Evolutionary conservation across 2,329 filamentous ascomycete species (phyloP).

Genomic region (Samsoniella hepiali): DNA sequence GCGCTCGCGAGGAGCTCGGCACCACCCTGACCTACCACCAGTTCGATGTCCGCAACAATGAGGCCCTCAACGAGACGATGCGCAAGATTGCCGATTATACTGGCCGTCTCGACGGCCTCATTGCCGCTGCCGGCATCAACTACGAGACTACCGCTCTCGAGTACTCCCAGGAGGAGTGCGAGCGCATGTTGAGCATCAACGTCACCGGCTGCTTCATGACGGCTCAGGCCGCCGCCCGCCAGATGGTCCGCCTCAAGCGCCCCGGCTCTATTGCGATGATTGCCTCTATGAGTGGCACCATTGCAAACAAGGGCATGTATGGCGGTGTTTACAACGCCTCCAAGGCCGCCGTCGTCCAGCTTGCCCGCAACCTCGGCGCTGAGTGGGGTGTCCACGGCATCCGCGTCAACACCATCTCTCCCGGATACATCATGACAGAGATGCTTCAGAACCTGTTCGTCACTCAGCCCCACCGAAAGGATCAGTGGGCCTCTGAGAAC

Average conservation of each 20-base stretch:
- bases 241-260: slow-evolving; percentile 60
- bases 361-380: slow-evolving; percentile 65
- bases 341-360: slow-evolving; percentile 71
- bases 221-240: slow-evolving; percentile 80
- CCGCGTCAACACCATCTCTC: slow-evolving; percentile 76
- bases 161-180: slow-evolving; percentile 70
- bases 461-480: slow-evolving; percentile 64
- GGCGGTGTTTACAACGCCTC: slow-evolving; percentile 71
- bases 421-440: slow-evolving; percentile 74
- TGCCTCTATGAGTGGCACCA: slow-evolving; percentile 66
- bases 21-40: slow-evolving; percentile 70
- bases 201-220: slow-evolving; percentile 84
- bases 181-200: slow-evolving; percentile 80
- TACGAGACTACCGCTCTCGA: slow-evolving; percentile 81
- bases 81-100: slow-evolving; percentile 65
- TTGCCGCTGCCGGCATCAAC: slow-evolving; percentile 69
- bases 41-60: slow-evolving; percentile 74
- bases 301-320: slow-evolving; percentile 60
- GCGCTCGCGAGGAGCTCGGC: slow-evolving; percentile 61
- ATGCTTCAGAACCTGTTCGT: slow-evolving; percentile 83
- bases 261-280: slow-evolving; percentile 64
- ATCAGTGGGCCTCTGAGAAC: slow-evolving; percentile 77
- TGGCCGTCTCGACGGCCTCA: slow-evolving; percentile 73
- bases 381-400: slow-evolving; percentile 74
- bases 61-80: slow-evolving; percentile 63